phyloP scores from a whole-genome alignment of 192 early-diverging fungal genomes.

The Diversispora eburnea region DNA sequence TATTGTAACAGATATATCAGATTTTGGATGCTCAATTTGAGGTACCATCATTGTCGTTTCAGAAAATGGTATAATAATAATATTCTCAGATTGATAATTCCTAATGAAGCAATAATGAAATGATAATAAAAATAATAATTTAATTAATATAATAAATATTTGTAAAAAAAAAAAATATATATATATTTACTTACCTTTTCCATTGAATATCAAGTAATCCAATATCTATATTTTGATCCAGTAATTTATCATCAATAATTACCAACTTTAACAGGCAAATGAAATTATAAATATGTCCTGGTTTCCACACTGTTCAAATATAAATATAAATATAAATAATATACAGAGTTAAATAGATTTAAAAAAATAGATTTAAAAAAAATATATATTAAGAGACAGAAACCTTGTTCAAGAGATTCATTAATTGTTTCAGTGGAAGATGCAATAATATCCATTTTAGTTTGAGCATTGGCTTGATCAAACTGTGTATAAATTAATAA shows the following conservation, averaged over 20 bases:
- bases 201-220: slow-evolving; percentile 23
- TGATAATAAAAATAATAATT: neutral
- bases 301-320: slow-evolving; percentile 45
- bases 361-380: neutral
- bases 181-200: slow-evolving; percentile 1
- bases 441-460: slow-evolving; percentile 12
- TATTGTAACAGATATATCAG: neutral
- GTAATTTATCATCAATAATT: slow-evolving; percentile 31
- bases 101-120: neutral
- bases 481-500: neutral
- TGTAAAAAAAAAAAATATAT: neutral
- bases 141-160: neutral
- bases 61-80: neutral
- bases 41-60: slow-evolving; percentile 15
- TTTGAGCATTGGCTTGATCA: slow-evolving; percentile 5
- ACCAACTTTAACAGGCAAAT: slow-evolving; percentile 42
- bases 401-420: slow-evolving; percentile 21
- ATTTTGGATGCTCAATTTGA: neutral
- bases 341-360: neutral
- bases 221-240: slow-evolving; percentile 8
- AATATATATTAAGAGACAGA: neutral
- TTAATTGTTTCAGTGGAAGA: slow-evolving; percentile 24
- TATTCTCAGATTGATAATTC: neutral
- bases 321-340: neutral
- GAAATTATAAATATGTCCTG: slow-evolving; percentile 42